Evolutionary conservation across 441 rosid genomes (phyloP), one percentile per base, ranked within the genome.

Genomic region (Viola pubescens): DNA sequence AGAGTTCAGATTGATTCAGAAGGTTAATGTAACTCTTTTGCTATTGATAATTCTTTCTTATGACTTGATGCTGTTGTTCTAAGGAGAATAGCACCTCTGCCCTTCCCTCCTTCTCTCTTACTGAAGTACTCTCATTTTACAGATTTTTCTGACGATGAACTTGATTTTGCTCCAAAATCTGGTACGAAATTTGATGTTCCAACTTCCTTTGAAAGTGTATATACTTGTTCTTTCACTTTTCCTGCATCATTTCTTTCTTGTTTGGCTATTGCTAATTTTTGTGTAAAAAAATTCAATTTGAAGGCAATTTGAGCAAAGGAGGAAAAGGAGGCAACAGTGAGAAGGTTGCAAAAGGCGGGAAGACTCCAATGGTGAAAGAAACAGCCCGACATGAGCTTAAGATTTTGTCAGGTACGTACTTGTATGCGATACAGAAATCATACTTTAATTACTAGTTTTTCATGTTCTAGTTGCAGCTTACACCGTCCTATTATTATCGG

Each of bases 281-380:
- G 9, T 11, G 9, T 52, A 3, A 48, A 39, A 50, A 59, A 61
- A 62, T 58, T 56, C 54, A 19, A 12, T 11, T 19, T 66, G 14
- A 40, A 75, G 85, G 76, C 67, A 70, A 54, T 52, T 69, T 60
- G 61, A 70, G 61, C 64, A 78, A 77, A 70, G 91, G 81, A 47
- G 87, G 83, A 48, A 77, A 75, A 73, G 96, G 83, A 48, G 87
- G 83, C 48, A 77, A 75, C 72, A 94, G 83, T 45, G 83, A 77
- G 62, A 83, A 76, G 62, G 49, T 42, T 4, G 70, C 65, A 37
- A 76, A 66, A 59, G 71, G 66, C 55, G 81, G 60, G 37, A 83
- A 80, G 64, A 66, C 50, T 65, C 45, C 77, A 39, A 62, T 52
- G 53, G 47, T 78, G 14, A 84, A 82, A 71, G 89, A 78, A 60